A percentile compares a stretch with the other conserved stretches of the same genome.
These are phyloP conservation scores for Botryotinia calthae DNA, from an alignment of 2,329 filamentous ascomycete species.

Conservation along the genomic window DNA sequence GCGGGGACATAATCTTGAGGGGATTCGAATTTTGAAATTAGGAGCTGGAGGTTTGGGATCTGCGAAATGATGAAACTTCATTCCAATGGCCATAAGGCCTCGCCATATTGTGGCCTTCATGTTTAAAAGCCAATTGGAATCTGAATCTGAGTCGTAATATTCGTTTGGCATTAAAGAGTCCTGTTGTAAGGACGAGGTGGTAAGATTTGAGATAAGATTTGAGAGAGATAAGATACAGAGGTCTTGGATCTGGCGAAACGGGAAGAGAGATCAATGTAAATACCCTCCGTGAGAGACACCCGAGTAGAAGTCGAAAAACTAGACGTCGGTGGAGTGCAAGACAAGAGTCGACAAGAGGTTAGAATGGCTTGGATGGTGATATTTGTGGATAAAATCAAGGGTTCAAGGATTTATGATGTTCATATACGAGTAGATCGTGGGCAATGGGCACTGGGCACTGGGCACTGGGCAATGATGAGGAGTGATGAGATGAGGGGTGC, in stretches of 20 bases:
- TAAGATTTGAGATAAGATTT: not conserved
- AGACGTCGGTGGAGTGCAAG: not conserved
- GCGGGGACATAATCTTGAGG: conserved; percentile 33
- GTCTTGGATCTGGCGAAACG: not conserved
- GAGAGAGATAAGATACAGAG: not conserved
- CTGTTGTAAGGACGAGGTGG: not conserved
- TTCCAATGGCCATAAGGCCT: conserved; percentile 39
- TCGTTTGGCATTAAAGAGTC: conserved; percentile 6
- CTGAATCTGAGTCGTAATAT: not conserved
- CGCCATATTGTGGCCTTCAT: conserved; percentile 39
- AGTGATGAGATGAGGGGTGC: not conserved
- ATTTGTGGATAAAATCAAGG: conserved; percentile 7
- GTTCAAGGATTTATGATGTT: conserved; percentile 6
- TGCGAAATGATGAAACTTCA: conserved; percentile 39
- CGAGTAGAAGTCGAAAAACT: not conserved
- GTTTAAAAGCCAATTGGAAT: conserved; percentile 25
- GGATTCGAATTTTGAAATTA: conserved; percentile 38
- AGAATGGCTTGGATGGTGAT: not conserved
- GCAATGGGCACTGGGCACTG: not conserved
- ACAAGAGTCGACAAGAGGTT: not conserved
- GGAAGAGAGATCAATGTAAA: not conserved
- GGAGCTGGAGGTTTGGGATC: conserved; percentile 35
- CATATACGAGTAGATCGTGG: not conserved
- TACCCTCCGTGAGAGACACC: not conserved
- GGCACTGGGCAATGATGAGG: not conserved